These are phyloP conservation scores for Daldinia decipiens DNA, from an alignment of 495 filamentous ascomycete species.

Conservation along the genomic window DNA sequence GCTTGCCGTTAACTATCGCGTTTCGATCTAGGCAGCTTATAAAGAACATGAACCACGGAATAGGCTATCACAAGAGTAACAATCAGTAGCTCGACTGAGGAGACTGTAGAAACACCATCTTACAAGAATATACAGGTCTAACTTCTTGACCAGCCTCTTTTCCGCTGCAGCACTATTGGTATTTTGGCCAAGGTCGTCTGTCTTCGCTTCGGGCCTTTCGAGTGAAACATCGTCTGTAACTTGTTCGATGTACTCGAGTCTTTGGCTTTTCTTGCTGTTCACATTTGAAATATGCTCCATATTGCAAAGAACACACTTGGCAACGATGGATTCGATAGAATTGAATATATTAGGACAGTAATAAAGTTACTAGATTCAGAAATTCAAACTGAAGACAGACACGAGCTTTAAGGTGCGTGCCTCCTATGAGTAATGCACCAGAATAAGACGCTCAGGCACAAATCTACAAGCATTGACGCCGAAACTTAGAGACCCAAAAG, in stretches of 20 bases:
- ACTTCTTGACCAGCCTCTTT: slow-evolving; percentile 58
- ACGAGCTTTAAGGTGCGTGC: not conserved
- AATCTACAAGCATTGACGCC: not conserved
- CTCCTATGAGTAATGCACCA: slow-evolving; percentile 4
- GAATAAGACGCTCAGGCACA: not conserved
- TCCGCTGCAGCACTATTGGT: slow-evolving; percentile 55
- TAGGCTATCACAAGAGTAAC: slow-evolving; percentile 39
- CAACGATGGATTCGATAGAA: not conserved
- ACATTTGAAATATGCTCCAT: not conserved
- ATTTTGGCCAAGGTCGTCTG: slow-evolving; percentile 55
- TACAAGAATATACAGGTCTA: slow-evolving; percentile 59
- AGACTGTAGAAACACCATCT: not conserved
- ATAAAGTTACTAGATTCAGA: not conserved
- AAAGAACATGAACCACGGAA: slow-evolving; percentile 59
- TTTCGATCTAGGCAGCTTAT: slow-evolving; percentile 63
- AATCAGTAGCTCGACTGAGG: not conserved
- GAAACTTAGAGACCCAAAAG: not conserved
- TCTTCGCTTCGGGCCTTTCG: slow-evolving; percentile 9
- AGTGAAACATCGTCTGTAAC: not conserved
- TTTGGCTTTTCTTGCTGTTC: slow-evolving; percentile 3
- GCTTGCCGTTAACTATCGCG: slow-evolving; percentile 53
- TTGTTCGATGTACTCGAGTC: slow-evolving; percentile 17
- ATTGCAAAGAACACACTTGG: not conserved
- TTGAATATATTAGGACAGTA: not conserved
- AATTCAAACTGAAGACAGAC: not conserved